Base-by-base conservation (phyloP, 176 grass and related monocot species). In the Avena insularis region DNA sequence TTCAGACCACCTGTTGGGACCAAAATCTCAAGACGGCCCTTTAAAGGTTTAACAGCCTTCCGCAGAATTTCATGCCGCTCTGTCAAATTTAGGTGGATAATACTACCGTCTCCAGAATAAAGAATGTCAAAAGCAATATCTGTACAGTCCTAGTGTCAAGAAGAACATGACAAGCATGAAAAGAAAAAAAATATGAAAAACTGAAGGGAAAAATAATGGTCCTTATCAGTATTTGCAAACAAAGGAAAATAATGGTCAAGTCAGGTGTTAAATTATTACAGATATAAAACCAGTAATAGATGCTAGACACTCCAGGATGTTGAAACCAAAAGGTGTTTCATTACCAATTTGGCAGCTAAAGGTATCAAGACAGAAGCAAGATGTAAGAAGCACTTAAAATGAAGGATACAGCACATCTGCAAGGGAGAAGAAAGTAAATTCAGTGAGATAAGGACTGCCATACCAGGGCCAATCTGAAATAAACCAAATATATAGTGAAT, bases 341-440 rank as follows among this genome's bases (percentile, higher is more conserved):
- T 46, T 82, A 48, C 20, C 68, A 77, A n/a, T 31, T 53, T 59
- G 29, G 15, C 40, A 82, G 53, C 12, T 71, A 67, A 64, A 64
- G 63, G 14, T 82, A 86, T 33, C 53, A 31, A 85, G 67, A 80
- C 72, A 87, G 13, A 79, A 68, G 48, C 58, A 75, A 84, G 75
- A 73, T 76, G 35, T 56, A 81, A 48, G 27, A 71, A 84, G 23
- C 2, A 58, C 25, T 53, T 73, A 83, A 71, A 79, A 64, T 74
- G 62, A 92, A 92, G 96, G 93, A 98, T 98, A 98, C 96, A 98
- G 50, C 96, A 98, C 57, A 98, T 77, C 96, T 98, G 96, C 96
- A 92, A 88, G 47, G 53, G 88, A 12, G 83, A 75, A 86, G 80
- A 70, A 90, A 40, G 78, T 2, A 82, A 90, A 87, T 36, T 86